Evolutionary conservation across 1,284 basidiomycete species (phyloP).

Genomic region (Rhodotorula sp.): DNA sequence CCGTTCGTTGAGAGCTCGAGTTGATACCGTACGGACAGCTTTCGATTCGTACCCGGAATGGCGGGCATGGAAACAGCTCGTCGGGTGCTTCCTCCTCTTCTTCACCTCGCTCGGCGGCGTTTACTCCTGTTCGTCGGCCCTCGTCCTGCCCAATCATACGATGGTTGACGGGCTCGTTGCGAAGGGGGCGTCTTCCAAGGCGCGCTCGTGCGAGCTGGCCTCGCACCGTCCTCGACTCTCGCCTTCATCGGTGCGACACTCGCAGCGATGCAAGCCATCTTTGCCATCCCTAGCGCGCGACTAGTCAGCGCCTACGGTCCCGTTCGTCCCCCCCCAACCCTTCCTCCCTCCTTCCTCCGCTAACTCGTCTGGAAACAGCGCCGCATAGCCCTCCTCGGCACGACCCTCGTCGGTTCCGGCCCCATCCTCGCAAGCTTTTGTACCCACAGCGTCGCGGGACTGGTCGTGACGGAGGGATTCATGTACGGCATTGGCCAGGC

Average conservation of each 20-base stretch:
- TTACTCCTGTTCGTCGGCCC: not conserved
- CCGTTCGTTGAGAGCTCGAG: not conserved
- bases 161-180: not conserved
- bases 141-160: too few species aligned
- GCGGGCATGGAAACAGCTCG: conserved; percentile 19
- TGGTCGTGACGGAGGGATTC: conserved; percentile 23
- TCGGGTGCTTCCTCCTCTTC: conserved; percentile 19
- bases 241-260: conserved; percentile 25
- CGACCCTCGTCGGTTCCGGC: not conserved
- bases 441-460: conserved; percentile 9
- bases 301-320: conserved; percentile 23
- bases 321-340: conserved; percentile 7
- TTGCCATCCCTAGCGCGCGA: conserved; percentile 23
- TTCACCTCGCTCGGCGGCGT: conserved; percentile 20
- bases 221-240: conserved; percentile 14
- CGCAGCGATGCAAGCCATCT: conserved; percentile 12
- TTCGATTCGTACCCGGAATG: conserved; percentile 36
- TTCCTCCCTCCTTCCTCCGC: too few species aligned
- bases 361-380: not conserved
- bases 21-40: not conserved
- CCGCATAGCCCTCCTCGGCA: conserved; percentile 12
- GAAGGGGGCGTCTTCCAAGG: conserved; percentile 33
- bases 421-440: conserved; percentile 29
- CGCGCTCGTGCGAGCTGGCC: conserved; percentile 4
- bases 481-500: conserved; percentile 25